These are phyloP conservation scores for Solanum piurae DNA, from an alignment of 257 asterid genomes.

Conservation along the genomic window DNA sequence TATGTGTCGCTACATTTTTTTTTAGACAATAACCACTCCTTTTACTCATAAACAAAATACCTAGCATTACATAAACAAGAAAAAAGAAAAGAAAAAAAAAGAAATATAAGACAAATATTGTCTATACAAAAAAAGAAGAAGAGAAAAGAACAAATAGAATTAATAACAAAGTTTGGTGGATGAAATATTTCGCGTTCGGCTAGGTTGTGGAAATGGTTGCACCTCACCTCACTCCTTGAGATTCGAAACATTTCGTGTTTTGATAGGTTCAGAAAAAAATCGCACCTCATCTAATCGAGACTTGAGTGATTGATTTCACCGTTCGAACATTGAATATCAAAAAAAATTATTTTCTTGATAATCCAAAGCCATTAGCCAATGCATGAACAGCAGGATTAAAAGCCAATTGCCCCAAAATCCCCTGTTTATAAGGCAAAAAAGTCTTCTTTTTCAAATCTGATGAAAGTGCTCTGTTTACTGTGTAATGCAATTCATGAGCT, in stretches of 20 bases:
- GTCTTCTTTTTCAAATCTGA: conserved; percentile 67
- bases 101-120: background rate
- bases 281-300: fast-evolving
- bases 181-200: background rate
- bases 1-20: background rate
- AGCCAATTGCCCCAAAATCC: conserved; percentile 54
- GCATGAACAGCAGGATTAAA: conserved; percentile 55
- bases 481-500: conserved; percentile 71
- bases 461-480: conserved; percentile 57
- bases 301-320: background rate
- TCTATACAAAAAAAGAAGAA: background rate
- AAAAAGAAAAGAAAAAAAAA: too few relatives aligned
- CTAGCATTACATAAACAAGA: background rate
- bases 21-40: background rate
- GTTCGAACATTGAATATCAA: background rate
- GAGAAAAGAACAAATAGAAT: background rate
- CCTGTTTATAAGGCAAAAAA: conserved; percentile 72
- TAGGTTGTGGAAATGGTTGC: background rate
- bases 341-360: conserved; percentile 18
- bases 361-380: conserved; percentile 60
- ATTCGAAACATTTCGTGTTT: background rate
- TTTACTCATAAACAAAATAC: background rate
- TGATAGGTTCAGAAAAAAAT: background rate
- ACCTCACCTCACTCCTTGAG: background rate
- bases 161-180: background rate